Base-by-base conservation (phyloP, 2,329 filamentous ascomycete genomes). In the Ampelomyces quisqualis region DNA sequence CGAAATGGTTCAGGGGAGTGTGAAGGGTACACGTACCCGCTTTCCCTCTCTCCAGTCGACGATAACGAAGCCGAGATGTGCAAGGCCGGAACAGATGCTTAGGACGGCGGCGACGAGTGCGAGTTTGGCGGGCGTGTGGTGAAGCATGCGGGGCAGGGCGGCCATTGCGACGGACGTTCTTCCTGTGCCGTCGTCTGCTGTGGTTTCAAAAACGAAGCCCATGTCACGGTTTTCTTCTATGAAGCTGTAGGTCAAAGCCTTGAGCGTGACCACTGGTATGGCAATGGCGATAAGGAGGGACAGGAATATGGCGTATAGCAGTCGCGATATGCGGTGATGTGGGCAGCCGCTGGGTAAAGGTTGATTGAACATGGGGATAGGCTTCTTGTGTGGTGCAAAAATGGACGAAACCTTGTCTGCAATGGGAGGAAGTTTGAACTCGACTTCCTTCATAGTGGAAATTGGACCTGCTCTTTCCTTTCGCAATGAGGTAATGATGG, bases 241-340 rank as follows among this genome's bases (percentile, higher is more conserved):
- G 49, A 68, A 68, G 38, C 46, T 55, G 33, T 64, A 56, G 2
- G 61, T 64, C 27, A 58, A 49, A 1, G 55, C 58, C 28, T 65
- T 63, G 17, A 67, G 51, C 0, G 42, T 47, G 28, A 68, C 51
- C 15, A 59, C 48, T 8, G 49, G 43, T 11, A 49, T 47, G 0
- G 60, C 49, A 15, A 60, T 46, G 2, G 42, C 9, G 21, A 62
- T 21, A 9, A 62, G 50, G 4, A 55, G 4, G 1, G 49, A 24
- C n/a, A 64, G 51, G 2, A 51, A 41, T 7, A 51, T 18, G 18
- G 45, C 26, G 36, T 60, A 56, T 2, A 64, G 33, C 1, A 49
- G 28, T 9, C 58, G 51, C n/a, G 58, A 38, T 11, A 57, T 42
- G 7, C 51, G 47, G 26, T 61, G 51, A 27, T 52, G 45, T 2